These are phyloP conservation scores for Aspergillus clavatus DNA, from an alignment of 2,329 filamentous ascomycete genomes.

Conservation along the genomic window DNA sequence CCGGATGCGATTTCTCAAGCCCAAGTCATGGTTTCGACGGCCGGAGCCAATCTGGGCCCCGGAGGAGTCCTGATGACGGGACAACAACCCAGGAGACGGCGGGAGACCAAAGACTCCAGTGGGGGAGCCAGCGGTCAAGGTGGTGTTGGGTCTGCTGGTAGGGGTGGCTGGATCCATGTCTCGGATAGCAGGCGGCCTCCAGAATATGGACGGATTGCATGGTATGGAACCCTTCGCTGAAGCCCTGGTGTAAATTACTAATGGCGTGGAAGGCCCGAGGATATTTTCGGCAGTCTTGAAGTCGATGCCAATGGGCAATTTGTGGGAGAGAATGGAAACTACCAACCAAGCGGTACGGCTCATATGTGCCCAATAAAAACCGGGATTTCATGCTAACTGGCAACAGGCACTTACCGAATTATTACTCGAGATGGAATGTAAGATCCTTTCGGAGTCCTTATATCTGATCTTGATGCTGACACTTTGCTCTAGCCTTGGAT, in stretches of 20 bases:
- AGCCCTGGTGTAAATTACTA: slow-evolving; percentile 1
- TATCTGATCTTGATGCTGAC: slow-evolving; percentile 17
- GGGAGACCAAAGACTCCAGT: slow-evolving; percentile 43
- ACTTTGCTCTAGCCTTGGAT: slow-evolving; percentile 35
- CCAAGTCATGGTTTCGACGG: slow-evolving; percentile 55
- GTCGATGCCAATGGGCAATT: slow-evolving; percentile 56
- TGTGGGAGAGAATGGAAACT: slow-evolving; percentile 52
- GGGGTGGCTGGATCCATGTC: slow-evolving; percentile 61
- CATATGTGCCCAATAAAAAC: not conserved
- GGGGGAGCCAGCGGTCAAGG: slow-evolving; percentile 57
- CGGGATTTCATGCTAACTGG: not conserved
- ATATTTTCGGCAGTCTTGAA: slow-evolving; percentile 62
- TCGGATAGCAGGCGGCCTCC: slow-evolving; percentile 56
- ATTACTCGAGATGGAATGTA: slow-evolving; percentile 58
- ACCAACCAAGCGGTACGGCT: slow-evolving; percentile 52
- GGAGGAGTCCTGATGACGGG: slow-evolving; percentile 47
- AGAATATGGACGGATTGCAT: slow-evolving; percentile 60
- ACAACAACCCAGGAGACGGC: slow-evolving; percentile 27
- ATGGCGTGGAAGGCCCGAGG: slow-evolving; percentile 48
- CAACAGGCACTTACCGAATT: slow-evolving; percentile 53
- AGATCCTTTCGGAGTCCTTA: slow-evolving; percentile 24
- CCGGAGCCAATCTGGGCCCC: slow-evolving; percentile 51
- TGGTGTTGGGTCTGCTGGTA: slow-evolving; percentile 53
- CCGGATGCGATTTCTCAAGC: slow-evolving; percentile 56
- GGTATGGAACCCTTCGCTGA: slow-evolving; percentile 28